Evolutionary conservation across 108 stramenopile genomes (phyloP).

Genomic region (Discostella pseudostelligera): DNA sequence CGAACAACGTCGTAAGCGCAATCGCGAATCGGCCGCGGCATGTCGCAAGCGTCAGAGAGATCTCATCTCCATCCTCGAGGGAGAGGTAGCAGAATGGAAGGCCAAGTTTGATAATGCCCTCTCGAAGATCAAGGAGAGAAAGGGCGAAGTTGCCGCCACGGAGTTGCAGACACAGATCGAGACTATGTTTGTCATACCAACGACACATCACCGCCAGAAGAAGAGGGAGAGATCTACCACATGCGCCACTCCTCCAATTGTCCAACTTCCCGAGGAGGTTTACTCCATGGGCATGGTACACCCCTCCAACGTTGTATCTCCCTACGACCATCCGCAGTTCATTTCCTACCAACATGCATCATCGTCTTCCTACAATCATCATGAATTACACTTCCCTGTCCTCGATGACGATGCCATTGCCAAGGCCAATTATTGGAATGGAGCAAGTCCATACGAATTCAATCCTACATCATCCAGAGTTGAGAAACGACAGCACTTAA

Average conservation of each 20-base stretch:
- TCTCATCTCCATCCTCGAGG: slow-evolving; percentile 77
- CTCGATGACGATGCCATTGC: slow-evolving; percentile 16
- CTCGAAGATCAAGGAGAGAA: slow-evolving; percentile 54
- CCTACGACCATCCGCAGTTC: slow-evolving; percentile 12
- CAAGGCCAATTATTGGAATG: neutral
- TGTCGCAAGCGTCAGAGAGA: slow-evolving; percentile 76
- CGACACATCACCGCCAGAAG: slow-evolving; percentile 1
- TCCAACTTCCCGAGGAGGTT: neutral
- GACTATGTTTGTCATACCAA: slow-evolving; percentile 7
- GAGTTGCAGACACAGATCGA: slow-evolving; percentile 18
- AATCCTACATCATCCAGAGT: slow-evolving; percentile 25
- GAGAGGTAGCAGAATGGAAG: slow-evolving; percentile 75
- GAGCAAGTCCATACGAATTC: slow-evolving; percentile 8
- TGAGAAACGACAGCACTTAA: slow-evolving; percentile 63
- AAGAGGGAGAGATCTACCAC: neutral
- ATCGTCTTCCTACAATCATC: slow-evolving; percentile 1
- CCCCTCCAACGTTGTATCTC: slow-evolving; percentile 14
- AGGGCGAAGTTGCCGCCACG: slow-evolving; percentile 31
- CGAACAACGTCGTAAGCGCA: slow-evolving; percentile 80
- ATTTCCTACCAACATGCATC: slow-evolving; percentile 1
- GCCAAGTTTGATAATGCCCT: slow-evolving; percentile 68
- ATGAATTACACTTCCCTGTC: slow-evolving; percentile 19
- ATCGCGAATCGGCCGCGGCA: slow-evolving; percentile 83
- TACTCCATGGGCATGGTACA: neutral
- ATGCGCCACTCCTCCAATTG: slow-evolving; percentile 9